A percentile compares a stretch with the other conserved stretches of the same genome.
phyloP scores from a whole-genome alignment of 371 early-diverging fungal species.

The Smittium mucronatum region DNA sequence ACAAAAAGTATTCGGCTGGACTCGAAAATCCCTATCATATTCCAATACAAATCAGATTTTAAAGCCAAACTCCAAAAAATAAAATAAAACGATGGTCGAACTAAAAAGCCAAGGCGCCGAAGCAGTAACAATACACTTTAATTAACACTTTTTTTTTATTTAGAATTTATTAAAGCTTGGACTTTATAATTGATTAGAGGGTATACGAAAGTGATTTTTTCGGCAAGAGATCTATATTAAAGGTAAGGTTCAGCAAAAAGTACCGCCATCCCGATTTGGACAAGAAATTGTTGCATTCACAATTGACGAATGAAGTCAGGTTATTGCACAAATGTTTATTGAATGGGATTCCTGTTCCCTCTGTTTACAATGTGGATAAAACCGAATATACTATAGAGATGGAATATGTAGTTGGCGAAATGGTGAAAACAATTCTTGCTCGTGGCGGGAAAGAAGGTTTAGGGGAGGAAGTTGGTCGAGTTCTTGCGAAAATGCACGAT shows the following conservation, averaged over 20 bases:
- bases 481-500: conserved; percentile 72
- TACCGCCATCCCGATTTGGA: conserved; percentile 89
- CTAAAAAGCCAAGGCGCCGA: conserved; percentile 46
- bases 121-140: conserved; percentile 28
- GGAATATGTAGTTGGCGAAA: conserved; percentile 65
- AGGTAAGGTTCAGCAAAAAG: conserved; percentile 78
- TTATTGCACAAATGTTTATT: conserved; percentile 55
- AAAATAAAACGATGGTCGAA: too few species aligned
- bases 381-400: conserved; percentile 59
- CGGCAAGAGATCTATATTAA: conserved; percentile 44
- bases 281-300: conserved; percentile 55
- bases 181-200: conserved; percentile 11
- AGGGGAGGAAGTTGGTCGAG: conserved; percentile 40
- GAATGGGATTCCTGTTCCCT: conserved; percentile 66
- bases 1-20: too few species aligned
- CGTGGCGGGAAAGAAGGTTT: conserved; percentile 15
- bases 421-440: conserved; percentile 56
- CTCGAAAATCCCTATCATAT: too few species aligned
- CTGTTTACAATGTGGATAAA: conserved; percentile 65
- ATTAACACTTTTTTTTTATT: neutral
- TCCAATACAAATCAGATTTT: too few species aligned
- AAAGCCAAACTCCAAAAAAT: too few species aligned
- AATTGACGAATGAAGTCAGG: conserved; percentile 76
- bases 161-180: neutral
- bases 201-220: conserved; percentile 32